Conservation (phyloP, 768 basidiomycete species). For the Gloeophyllum trabeum region DNA sequence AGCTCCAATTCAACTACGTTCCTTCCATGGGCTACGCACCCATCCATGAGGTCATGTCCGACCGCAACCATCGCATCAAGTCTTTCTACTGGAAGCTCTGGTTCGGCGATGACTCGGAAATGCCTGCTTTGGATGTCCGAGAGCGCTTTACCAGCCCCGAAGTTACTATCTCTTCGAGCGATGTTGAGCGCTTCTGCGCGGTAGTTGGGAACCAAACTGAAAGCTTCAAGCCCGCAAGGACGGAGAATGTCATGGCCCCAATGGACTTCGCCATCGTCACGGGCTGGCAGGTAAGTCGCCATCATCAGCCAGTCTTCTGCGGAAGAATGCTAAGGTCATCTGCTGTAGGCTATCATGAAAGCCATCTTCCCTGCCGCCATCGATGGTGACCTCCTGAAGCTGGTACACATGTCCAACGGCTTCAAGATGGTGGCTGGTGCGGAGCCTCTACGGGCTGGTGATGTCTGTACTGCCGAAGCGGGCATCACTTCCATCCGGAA, state of each 20-base stretch:
- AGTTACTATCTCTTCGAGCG: conserved; percentile 64
- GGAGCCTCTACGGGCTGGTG: conserved; percentile 69
- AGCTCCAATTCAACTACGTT: conserved; percentile 75
- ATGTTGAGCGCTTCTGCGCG: conserved; percentile 82
- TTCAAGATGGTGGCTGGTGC: conserved; percentile 83
- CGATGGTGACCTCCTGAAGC: conserved; percentile 90
- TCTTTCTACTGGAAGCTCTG: conserved; percentile 98
- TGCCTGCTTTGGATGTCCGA: conserved; percentile 71
- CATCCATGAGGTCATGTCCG: conserved; percentile 80
- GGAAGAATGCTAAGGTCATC: conserved; percentile 5
- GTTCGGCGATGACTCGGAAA: conserved; percentile 78
- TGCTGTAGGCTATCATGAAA: conserved; percentile 98
- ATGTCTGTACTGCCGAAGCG: conserved; percentile 84
- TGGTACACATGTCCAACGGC: conserved; percentile 95
- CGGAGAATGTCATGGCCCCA: conserved; percentile 67
- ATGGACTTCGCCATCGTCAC: conserved; percentile 99
- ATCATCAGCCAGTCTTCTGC: background rate
- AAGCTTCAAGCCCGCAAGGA: conserved; percentile 73
- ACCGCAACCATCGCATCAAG: conserved; percentile 86
- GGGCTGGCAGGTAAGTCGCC: conserved; percentile 81
- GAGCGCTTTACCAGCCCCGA: conserved; percentile 83
- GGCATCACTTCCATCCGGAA: conserved; percentile 85
- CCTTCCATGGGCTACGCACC: conserved; percentile 85
- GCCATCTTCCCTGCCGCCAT: conserved; percentile 89
- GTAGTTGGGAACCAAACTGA: conserved; percentile 92